Evolutionary conservation across 352 stramenopile species (phyloP).

Genomic region (Phytophthora uliginosa): DNA sequence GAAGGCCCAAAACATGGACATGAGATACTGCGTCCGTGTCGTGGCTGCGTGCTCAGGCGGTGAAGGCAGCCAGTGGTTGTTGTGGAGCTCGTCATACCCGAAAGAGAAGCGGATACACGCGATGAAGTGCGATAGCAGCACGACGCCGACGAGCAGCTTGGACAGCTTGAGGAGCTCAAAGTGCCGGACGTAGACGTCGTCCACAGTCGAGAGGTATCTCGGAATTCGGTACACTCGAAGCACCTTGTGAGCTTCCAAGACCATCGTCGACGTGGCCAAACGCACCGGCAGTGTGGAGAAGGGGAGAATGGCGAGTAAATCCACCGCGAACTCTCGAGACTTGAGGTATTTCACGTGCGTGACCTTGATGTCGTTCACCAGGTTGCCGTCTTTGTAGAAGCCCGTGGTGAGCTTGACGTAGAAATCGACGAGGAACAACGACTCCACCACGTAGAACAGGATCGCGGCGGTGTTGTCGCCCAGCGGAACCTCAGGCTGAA

Average conservation of each 20-base stretch:
- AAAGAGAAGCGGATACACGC: conserved; percentile 68
- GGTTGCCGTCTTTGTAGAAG: conserved; percentile 57
- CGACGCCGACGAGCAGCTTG: conserved; percentile 50
- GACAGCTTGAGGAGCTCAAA: conserved; percentile 66
- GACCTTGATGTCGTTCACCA: conserved; percentile 37
- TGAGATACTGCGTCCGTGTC: conserved; percentile 42
- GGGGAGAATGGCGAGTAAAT: conserved; percentile 55
- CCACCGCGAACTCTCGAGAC: conserved; percentile 57
- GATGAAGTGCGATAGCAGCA: conserved; percentile 57
- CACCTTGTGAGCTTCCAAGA: conserved; percentile 55
- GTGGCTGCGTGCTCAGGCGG: conserved; percentile 15
- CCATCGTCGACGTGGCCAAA: conserved; percentile 26
- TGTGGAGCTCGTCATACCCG: conserved; percentile 44
- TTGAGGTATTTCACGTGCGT: conserved; percentile 56
- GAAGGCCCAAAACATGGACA: conserved; percentile 68
- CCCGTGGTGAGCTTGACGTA: conserved; percentile 66
- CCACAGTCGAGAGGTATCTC: conserved; percentile 50
- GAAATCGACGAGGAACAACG: conserved; percentile 65
- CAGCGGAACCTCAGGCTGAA: conserved; percentile 30
- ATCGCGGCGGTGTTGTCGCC: conserved; percentile 9
- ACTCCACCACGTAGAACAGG: conserved; percentile 52
- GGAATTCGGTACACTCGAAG: conserved; percentile 48
- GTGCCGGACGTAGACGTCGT: conserved; percentile 65
- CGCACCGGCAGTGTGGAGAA: conserved; percentile 29
- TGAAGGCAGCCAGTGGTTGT: conserved; percentile 51